A percentile compares a stretch with the other conserved stretches of the same genome.
Evolutionary conservation across 257 asterid genomes (phyloP).

Genomic region (Solanum chiquidenum): DNA sequence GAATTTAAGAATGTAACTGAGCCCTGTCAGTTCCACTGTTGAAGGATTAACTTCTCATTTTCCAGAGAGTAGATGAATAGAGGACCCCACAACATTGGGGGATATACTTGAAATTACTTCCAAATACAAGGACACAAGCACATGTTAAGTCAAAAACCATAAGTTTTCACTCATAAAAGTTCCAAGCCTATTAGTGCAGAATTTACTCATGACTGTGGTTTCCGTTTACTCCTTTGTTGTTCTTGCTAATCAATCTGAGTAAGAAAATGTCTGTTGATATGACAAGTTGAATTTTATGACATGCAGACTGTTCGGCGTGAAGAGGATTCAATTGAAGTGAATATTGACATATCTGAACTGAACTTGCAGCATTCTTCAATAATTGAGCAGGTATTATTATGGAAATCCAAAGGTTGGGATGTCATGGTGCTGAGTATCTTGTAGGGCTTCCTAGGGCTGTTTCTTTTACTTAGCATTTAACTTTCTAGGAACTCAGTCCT

Average conservation of each 20-base stretch:
- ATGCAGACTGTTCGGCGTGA: conserved; percentile 43
- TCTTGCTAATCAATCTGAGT: not conserved
- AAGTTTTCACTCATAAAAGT: not conserved
- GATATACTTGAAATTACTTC: not conserved
- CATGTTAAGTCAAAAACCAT: not conserved
- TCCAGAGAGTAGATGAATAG: not conserved
- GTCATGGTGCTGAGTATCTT: not conserved
- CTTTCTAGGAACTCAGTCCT: not conserved
- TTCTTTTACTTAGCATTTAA: not conserved
- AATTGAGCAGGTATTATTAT: conserved; percentile 22
- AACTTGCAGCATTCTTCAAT: conserved; percentile 24
- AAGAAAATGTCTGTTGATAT: not conserved
- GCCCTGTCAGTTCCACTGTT: not conserved
- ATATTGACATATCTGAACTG: conserved; percentile 51
- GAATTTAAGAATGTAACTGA: not conserved
- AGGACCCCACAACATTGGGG: not conserved
- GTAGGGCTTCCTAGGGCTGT: not conserved
- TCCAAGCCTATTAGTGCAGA: not conserved
- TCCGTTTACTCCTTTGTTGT: not conserved
- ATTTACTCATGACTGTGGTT: not conserved
- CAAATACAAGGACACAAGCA: not conserved
- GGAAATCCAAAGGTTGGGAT: not conserved
- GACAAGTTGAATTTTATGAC: not conserved
- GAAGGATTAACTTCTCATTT: not conserved
- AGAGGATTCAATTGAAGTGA: conserved; percentile 33